Evolutionary conservation across 2,329 filamentous ascomycete species (phyloP), one percentile per base, ranked within the genome.

Genomic region (Cytospora leucostoma): DNA sequence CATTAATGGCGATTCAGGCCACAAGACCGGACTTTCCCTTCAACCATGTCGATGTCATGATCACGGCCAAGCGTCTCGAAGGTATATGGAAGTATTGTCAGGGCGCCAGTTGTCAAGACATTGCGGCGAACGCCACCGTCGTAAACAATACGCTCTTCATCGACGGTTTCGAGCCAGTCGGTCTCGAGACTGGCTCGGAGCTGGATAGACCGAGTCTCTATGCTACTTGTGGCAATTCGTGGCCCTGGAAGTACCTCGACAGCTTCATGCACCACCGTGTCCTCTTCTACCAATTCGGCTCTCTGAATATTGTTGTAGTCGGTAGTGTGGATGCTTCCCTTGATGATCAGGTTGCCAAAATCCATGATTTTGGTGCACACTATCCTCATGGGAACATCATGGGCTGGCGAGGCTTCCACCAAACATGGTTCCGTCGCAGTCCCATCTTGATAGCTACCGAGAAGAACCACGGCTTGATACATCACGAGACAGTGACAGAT

Each of bases 31-130:
- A 59, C n/a, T 33, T 27, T 35, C n/a, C 47, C 32, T 15, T 40
- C 7, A n/a, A 33, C 11, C n/a, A 12, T 51, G 37, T 51, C 19
- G 47, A 59, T 21, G 33, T 59, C 19, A 37, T 59, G 40, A 52
- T 59, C 44, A 59, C 44, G 6, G 44, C 44, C n/a, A 27, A 21
- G 21, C 34, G 44, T n/a, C 40, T 58, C n/a, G 44, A 50, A 2
- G 32, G 32, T 7, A 38, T 59, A 2, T 47, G 10, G 33, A 40
- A 37, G 33, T n/a, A 51, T 21, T 32, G 37, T 2, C 4, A 8
- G 12, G 19, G 33, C 19, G 33, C 33, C 13, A n/a, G 8, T 37
- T 11, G 6, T 15, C 19, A n/a, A 6, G 19, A 37, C 5, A 37
- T 19, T 8, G 13, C 34, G 10, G 21, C 34, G 4, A 33, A 59